Percentiles rank a stretch among this genome's conserved stretches.
Evolutionary conservation across 345 rosid species (phyloP).

Genomic region (Syzygium aromaticum): DNA sequence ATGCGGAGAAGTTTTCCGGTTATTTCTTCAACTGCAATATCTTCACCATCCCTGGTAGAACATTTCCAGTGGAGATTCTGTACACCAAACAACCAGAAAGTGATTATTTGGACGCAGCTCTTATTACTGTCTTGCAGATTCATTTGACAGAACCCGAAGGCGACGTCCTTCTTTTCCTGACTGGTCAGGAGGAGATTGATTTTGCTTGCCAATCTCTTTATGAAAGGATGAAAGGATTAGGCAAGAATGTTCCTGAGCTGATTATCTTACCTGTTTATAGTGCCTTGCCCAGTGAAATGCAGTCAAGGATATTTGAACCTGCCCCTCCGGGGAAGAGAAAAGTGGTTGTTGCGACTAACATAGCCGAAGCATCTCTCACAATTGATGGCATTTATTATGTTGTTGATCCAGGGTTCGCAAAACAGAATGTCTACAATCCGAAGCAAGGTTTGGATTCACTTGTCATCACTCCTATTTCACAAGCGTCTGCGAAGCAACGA

Average conservation of each 20-base stretch:
- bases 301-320: slow-evolving; percentile 81
- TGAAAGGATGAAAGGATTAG: slow-evolving; percentile 67
- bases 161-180: slow-evolving; percentile 68
- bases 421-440: slow-evolving; percentile 75
- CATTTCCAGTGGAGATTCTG: slow-evolving; percentile 71
- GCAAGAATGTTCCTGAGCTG: slow-evolving; percentile 64
- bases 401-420: slow-evolving; percentile 82
- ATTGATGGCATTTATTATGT: slow-evolving; percentile 78
- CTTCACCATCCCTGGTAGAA: slow-evolving; percentile 81
- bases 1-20: slow-evolving; percentile 77
- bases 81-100: slow-evolving; percentile 80
- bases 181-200: slow-evolving; percentile 89
- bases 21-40: slow-evolving; percentile 76
- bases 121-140: slow-evolving; percentile 66
- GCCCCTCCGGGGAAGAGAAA: slow-evolving; percentile 76
- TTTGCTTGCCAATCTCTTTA: slow-evolving; percentile 67
- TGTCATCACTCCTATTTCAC: slow-evolving; percentile 74
- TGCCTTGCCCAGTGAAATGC: slow-evolving; percentile 90
- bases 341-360: slow-evolving; percentile 82
- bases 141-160: slow-evolving; percentile 93
- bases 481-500: slow-evolving; percentile 82
- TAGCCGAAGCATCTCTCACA: slow-evolving; percentile 78
- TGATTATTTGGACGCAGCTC: slow-evolving; percentile 76
- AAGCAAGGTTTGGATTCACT: slow-evolving; percentile 75
- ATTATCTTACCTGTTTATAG: slow-evolving; percentile 77